Evolutionary conservation across 805 yeast species (phyloP), one percentile per base, ranked within the genome.

Genomic region (Lachancea waltii): DNA sequence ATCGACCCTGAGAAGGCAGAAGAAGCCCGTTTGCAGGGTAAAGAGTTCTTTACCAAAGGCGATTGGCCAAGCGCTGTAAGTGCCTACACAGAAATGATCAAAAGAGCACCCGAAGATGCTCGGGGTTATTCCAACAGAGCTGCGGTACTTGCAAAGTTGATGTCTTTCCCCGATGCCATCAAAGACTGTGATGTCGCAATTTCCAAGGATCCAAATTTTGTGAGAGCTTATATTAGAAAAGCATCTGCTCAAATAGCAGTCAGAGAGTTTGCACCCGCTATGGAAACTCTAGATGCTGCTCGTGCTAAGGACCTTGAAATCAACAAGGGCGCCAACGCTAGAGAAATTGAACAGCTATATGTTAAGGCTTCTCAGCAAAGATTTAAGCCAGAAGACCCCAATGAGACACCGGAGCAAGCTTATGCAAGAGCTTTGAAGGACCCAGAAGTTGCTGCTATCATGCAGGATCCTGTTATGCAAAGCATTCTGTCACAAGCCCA

Each of bases 41-140:
- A 85, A 64, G 90, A 84, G 17, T 77, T 63, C 56, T 92, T 92
- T 74, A 77, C 82, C 43, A 81, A 84, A 51, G 92, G 85, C 35
- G 95, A 90, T 64, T 90, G 95, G 96, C 97, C 98, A 46, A 79
- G 71, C 48, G 97, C 97, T 16, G 96, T 92, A 30, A 83, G 84
- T 62, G 83, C 95, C 4, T 92, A 92, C 66, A 73, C 94, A 35
- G 98, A 92, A 67, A 92, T 92, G 89, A 72, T 90, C 53, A 85
- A 87, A 67, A 83, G 99, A 62, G 87, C 89, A n/a, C 99, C 99
- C 41, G 78, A 78, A 40, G 97, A 92, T 64, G 94, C 95, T 17
- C 79, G 96, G 64, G 97, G 97, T 41, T 92, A 87, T 64, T 87
- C 95, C 24, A 92, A 92, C 70, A 83, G 99, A 67, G 98, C 99